These are phyloP conservation scores for Auricularia cornea DNA, from an alignment of 768 basidiomycete genomes.

Conservation along the genomic window DNA sequence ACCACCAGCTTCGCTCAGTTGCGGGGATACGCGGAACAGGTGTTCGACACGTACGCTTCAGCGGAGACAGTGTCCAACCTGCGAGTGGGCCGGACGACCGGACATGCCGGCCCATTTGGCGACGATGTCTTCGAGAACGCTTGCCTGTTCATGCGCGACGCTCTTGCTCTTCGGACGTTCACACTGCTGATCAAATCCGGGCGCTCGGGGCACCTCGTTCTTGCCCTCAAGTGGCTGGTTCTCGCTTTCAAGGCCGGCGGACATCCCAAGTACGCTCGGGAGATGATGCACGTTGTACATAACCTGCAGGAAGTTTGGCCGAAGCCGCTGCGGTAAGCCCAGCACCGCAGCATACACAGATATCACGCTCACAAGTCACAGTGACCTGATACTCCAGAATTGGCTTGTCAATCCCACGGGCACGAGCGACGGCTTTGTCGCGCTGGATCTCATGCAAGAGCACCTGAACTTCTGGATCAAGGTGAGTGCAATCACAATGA, in stretches of 20 bases:
- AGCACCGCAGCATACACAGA: not conserved
- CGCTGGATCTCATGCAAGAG: slow-evolving; percentile 27
- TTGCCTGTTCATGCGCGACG: not conserved
- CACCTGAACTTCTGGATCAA: slow-evolving; percentile 29
- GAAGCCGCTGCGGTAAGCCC: slow-evolving; percentile 15
- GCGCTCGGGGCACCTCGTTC: not conserved
- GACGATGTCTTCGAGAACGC: not conserved
- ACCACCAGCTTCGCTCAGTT: slow-evolving; percentile 3
- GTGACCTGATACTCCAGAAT: slow-evolving; percentile 22
- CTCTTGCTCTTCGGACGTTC: not conserved
- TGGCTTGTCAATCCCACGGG: slow-evolving; percentile 27
- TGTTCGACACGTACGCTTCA: slow-evolving; percentile 1
- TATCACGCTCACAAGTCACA: slow-evolving; percentile 1
- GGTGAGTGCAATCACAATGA: slow-evolving; percentile 7
- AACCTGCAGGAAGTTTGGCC: slow-evolving; percentile 21
- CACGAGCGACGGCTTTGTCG: slow-evolving; percentile 15
- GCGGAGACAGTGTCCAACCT: not conserved
- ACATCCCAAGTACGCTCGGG: slow-evolving; percentile 1
- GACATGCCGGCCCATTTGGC: not conserved
- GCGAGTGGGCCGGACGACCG: not conserved
- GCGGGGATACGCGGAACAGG: not conserved
- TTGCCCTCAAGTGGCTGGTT: not conserved
- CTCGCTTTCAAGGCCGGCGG: not conserved
- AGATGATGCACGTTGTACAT: slow-evolving; percentile 22
- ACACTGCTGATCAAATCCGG: not conserved